Percentiles rank a stretch among this genome's conserved stretches.
These are phyloP conservation scores for Pyricularia pennisetigena DNA, from an alignment of 2,329 filamentous ascomycete species.

Conservation along the genomic window DNA sequence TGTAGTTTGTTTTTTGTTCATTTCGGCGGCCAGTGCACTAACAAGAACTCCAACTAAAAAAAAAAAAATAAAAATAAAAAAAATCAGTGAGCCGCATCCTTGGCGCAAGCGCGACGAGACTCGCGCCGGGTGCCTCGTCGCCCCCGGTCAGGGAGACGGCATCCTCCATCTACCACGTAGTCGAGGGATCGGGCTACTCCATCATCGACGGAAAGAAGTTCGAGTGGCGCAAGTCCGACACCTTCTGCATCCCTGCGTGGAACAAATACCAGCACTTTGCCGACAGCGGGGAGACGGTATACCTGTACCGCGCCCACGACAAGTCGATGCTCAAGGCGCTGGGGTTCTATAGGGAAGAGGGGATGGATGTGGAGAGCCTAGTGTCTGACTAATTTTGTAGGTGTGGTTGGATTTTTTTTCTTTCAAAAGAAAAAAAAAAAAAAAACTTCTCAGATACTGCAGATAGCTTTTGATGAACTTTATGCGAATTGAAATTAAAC, in stretches of 20 bases:
- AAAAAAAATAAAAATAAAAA: no score
- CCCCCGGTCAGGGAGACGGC: slow-evolving; percentile 33
- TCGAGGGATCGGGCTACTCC: slow-evolving; percentile 32
- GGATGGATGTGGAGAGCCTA: slow-evolving; percentile 27
- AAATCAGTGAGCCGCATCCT: slow-evolving; percentile 31
- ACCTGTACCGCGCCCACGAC: slow-evolving; percentile 44
- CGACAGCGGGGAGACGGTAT: slow-evolving; percentile 21
- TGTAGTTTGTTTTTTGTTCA: no score
- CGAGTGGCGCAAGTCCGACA: slow-evolving; percentile 39
- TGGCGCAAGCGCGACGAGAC: slow-evolving; percentile 33
- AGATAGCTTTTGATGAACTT: background rate
- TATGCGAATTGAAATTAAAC: background rate
- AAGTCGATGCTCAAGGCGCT: slow-evolving; percentile 41
- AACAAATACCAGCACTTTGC: slow-evolving; percentile 37
- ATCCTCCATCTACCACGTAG: slow-evolving; percentile 42
- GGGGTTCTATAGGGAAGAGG: slow-evolving; percentile 35
- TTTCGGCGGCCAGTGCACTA: background rate
- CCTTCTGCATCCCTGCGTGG: slow-evolving; percentile 45
- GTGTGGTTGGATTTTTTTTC: no score
- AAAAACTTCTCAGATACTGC: no score
- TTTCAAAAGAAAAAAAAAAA: no score
- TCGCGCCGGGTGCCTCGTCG: slow-evolving; percentile 26
- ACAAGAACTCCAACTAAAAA: background rate
- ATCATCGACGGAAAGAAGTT: slow-evolving; percentile 25
- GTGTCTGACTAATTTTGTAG: slow-evolving; percentile 15